phyloP scores from a whole-genome alignment of 495 filamentous ascomycete species.

The Trichocladium uniseriatum region DNA sequence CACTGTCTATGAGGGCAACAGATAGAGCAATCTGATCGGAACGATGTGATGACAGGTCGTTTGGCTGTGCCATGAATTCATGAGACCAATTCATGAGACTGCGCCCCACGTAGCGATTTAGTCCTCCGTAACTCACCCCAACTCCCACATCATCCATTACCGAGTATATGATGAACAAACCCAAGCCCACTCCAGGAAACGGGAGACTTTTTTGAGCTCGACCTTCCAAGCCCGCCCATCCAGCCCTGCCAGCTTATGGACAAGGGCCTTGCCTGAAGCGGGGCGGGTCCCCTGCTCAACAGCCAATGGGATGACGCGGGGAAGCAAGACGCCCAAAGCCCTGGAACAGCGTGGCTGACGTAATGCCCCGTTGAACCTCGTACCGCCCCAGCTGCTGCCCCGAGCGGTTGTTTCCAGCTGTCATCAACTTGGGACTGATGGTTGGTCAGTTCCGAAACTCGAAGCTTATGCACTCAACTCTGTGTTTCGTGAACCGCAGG shows the following conservation, averaged over 20 bases:
- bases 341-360: not conserved
- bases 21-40: conserved; percentile 4
- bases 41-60: conserved; percentile 1
- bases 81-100: no score
- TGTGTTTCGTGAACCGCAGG: not conserved
- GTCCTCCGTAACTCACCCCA: no score
- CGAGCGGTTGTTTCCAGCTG: not conserved
- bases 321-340: not conserved
- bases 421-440: not conserved
- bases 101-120: no score
- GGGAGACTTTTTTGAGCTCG: no score
- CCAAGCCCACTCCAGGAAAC: no score
- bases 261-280: conserved; percentile 1
- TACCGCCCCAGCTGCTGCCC: not conserved
- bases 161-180: no score
- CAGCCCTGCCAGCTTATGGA: conserved; percentile 1
- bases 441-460: not conserved
- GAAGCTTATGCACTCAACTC: not conserved
- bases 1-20: not conserved
- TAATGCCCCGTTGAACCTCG: not conserved
- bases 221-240: no score
- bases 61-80: not conserved
- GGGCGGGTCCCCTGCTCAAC: not conserved
- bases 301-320: not conserved
- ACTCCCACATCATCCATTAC: no score